Percentiles rank a stretch among this genome's conserved stretches.
Conservation (phyloP, 805 yeast species). For the Jamesozyma hellenica region DNA sequence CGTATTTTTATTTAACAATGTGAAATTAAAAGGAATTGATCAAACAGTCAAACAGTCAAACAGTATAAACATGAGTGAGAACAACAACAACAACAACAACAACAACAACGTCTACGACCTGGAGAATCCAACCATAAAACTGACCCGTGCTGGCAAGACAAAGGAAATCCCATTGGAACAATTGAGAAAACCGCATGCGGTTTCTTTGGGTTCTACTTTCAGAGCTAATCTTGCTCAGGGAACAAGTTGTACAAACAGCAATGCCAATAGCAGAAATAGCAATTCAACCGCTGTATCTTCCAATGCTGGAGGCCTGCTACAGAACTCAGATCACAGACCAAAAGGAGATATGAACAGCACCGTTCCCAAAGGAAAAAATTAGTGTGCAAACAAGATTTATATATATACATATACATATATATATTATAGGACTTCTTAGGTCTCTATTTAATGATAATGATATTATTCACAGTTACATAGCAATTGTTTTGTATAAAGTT, state of each 20-base stretch:
- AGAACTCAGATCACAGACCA: constrained; percentile 21
- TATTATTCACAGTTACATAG: too few species aligned
- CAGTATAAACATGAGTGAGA: not conserved
- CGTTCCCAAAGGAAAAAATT: not conserved
- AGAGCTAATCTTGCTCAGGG: not conserved
- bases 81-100: not conserved
- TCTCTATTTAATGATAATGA: too few species aligned
- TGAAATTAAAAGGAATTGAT: too few species aligned
- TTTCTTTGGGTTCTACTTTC: constrained; percentile 6
- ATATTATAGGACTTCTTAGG: too few species aligned
- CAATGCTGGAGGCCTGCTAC: constrained; percentile 17
- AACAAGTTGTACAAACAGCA: not conserved
- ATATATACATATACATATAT: too few species aligned
- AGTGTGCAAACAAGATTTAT: too few species aligned
- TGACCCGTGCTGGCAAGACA: constrained; percentile 16
- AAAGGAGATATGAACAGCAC: not conserved
- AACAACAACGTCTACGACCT: not conserved
- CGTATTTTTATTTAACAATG: too few species aligned
- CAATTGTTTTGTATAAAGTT: too few species aligned
- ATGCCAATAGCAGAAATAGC: too few species aligned
- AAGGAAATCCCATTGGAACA: constrained; percentile 15
- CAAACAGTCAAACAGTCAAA: too few species aligned
- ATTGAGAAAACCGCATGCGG: constrained; percentile 20
- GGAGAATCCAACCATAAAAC: constrained; percentile 7
- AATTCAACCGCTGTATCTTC: too few species aligned